Base-by-base conservation (phyloP, 768 basidiomycete genomes). In the Clathrus columnatus region DNA sequence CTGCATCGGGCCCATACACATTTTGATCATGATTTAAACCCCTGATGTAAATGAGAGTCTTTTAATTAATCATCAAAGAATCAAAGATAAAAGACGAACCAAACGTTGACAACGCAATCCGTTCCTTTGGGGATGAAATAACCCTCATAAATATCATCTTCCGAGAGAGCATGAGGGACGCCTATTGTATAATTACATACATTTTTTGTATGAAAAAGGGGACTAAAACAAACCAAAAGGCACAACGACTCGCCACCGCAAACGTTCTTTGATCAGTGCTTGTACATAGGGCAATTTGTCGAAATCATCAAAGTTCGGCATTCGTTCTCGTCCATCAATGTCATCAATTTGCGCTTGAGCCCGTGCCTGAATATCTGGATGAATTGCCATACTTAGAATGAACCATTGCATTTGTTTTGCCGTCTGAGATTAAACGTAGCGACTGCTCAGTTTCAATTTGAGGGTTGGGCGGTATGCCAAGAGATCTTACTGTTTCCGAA, bases 331-430 rank as follows among this genome's bases (percentile, higher is more conserved):
- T 11, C 61, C 57, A 3, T 61, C 45, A 5, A 59, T 47, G 20
- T 36, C 32, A 43, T 61, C 61, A n/a, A 62, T 52, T 43, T 62
- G 60, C 14, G 48, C 45, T 29, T 60, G 60, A 7, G 61, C 61
- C 10, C 48, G 43, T 20, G 27, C 18, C 24, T 59, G 60, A 20
- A 51, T 28, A 8, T 56, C 67, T n/a, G 82, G 81, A 62, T 81
- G 62, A 28, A 76, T 68, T 45, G 77, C 67, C 79, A 83, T 81
- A 4, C 79, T 76, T 8, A 82, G 72, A 23, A 79, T 57, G 62
- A 82, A 81, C 3, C 73, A 71, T 36, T 73, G 68, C 43, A 82
- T 36, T 36, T 36, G 36, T 36, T 36, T 36, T n/a, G 36, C 36
- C n/a, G 36, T 36, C 36, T 36, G n/a, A n/a, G n/a, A 14, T 36